Base-by-base conservation (phyloP, 257 asterid species). In the Lycium barbarum region DNA sequence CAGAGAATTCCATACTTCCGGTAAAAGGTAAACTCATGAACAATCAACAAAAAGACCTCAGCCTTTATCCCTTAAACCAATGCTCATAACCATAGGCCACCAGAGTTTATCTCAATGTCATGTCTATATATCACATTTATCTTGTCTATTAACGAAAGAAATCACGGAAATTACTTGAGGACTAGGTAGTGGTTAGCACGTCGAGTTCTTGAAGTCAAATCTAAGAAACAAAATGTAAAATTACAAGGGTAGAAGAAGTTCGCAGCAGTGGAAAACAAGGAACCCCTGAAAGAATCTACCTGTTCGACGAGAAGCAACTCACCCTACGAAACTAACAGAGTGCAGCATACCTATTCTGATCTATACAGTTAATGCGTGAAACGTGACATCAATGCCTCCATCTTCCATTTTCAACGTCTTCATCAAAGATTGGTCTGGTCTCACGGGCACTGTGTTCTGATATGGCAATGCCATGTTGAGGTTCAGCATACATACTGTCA, bases 401-500 rank as follows among this genome's bases (percentile, higher is more conserved):
- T 87, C 90, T 88, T 80, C 91, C 91, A 79, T 36, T 81, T 84
- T 88, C 92, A 86, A 89, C 71, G 72, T 76, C 49, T 0, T 85
- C 91, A 86, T 90, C 84, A 14, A 91, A 81, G 86, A 86, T 86
- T 62, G 88, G 89, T 82, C 83, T 83, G 2, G 88, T 79, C 79
- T 81, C 84, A 6, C 7, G 88, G 22, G 85, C 63, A 73, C 78
- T 74, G 82, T 65, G 59, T 67, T 83, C 88, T 79, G 89, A 49
- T 68, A 83, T n/a, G 45, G 70, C 84, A 79, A 67, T 26, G 13
- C 51, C 79, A 55, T 79, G 87, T 54, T 74, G 85, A 81, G 91
- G 76, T 86, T 79, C 89, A 84, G 85, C 83, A 74, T 88, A 90
- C 81, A 83, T 89, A 22, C 71, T 89, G 82, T 87, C 97, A 70